A percentile compares a stretch with the other conserved stretches of the same genome.
phyloP scores from a whole-genome alignment of 768 basidiomycete species.

The Boletus rex-veris region DNA sequence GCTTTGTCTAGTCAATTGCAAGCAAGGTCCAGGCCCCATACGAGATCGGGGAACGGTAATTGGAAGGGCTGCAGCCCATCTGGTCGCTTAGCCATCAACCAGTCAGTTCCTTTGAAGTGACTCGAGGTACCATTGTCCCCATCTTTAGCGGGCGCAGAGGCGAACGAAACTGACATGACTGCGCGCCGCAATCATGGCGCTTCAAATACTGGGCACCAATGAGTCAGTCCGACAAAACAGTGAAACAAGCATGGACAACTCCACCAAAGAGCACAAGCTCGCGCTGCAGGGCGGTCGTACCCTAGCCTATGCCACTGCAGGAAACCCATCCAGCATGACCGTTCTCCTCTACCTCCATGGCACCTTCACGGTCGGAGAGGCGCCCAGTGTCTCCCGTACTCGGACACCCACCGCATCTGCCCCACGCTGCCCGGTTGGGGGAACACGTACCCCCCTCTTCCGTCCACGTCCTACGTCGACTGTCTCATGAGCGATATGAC shows the following conservation, averaged over 20 bases:
- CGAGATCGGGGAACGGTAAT: too few relatives aligned
- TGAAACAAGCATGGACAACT: background rate
- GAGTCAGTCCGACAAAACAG: too few relatives aligned
- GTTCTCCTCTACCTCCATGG: constrained; percentile 56
- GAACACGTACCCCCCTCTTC: constrained; percentile 41
- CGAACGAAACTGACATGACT: too few relatives aligned
- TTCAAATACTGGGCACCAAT: too few relatives aligned
- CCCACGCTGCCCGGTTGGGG: constrained; percentile 63
- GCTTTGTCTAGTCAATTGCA: too few relatives aligned
- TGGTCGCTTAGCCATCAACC: too few relatives aligned
- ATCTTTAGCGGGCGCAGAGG: too few relatives aligned
- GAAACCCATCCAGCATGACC: constrained; percentile 45
- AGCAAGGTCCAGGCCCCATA: too few relatives aligned
- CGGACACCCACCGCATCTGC: constrained; percentile 43
- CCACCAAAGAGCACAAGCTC: constrained; percentile 17
- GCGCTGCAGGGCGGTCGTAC: constrained; percentile 38
- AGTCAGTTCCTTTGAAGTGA: too few relatives aligned
- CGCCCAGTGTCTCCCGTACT: constrained; percentile 31
- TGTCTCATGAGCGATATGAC: constrained; percentile 44
- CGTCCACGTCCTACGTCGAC: constrained; percentile 36
- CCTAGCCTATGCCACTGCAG: constrained; percentile 52
- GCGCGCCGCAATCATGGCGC: too few relatives aligned
- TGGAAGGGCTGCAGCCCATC: too few relatives aligned
- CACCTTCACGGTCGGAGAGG: constrained; percentile 47
- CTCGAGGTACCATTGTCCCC: too few relatives aligned